Conservation (phyloP, 2,329 filamentous ascomycete genomes). For the Rhinocladiella mackenziei region DNA sequence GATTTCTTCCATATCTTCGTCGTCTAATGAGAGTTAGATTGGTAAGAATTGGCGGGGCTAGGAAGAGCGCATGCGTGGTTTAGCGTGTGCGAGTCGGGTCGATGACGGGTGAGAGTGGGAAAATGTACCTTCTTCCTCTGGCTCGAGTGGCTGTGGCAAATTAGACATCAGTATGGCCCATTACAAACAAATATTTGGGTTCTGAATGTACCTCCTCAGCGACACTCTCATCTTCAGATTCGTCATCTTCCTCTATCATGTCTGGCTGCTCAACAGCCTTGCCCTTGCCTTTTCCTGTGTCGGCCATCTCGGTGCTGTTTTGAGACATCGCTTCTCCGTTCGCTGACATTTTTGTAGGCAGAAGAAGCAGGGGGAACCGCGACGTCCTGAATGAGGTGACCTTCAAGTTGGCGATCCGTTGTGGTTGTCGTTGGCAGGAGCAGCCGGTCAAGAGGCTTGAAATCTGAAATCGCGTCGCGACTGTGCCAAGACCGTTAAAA, state of each 20-base stretch:
- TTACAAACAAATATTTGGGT: no score
- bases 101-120: not conserved
- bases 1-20: constrained; percentile 86
- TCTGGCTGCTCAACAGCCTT: constrained; percentile 60
- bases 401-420: not conserved
- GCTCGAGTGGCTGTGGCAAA: constrained; percentile 16
- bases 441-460: not conserved
- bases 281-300: constrained; percentile 73
- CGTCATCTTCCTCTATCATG: constrained; percentile 66
- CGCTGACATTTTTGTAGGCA: constrained; percentile 29
- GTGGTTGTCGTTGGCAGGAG: no score
- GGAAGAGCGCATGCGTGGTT: not conserved
- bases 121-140: constrained; percentile 22
- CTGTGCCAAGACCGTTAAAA: not conserved
- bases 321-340: constrained; percentile 26
- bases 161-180: constrained; percentile 8
- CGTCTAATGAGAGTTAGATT: constrained; percentile 49
- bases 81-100: not conserved
- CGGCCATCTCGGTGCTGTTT: constrained; percentile 27
- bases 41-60: not conserved
- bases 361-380: no score
- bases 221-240: constrained; percentile 67
- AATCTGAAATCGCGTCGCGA: not conserved
- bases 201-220: constrained; percentile 45
- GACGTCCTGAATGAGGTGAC: no score